Evolutionary conservation across 176 grass and related monocot genomes (phyloP).

Genomic region (Ensete ventricosum): DNA sequence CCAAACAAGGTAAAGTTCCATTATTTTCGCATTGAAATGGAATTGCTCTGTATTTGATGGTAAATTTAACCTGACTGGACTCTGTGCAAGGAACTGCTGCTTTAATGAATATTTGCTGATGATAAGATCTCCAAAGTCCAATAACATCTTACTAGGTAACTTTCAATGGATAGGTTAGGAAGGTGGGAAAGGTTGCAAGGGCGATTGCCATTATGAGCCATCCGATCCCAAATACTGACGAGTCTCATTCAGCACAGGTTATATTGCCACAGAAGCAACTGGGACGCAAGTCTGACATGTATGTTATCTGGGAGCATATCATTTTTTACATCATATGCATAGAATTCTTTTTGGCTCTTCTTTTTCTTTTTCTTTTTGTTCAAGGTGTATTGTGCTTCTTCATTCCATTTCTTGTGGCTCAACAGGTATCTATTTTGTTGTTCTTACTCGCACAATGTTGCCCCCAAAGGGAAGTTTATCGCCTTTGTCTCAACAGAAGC

Average conservation of each 20-base stretch:
- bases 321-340: background rate
- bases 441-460: constrained; percentile 85
- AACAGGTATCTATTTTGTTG: constrained; percentile 90
- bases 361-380: constrained; percentile 10
- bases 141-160: background rate
- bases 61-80: background rate
- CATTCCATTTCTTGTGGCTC: constrained; percentile 22
- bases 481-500: constrained; percentile 81
- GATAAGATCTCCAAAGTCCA: background rate
- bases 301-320: constrained; percentile 22
- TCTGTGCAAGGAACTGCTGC: no score
- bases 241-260: constrained; percentile 88
- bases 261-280: constrained; percentile 93
- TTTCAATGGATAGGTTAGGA: constrained; percentile 48
- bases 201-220: constrained; percentile 93
- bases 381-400: background rate
- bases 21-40: background rate
- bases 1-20: constrained; percentile 57
- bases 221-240: constrained; percentile 63
- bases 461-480: constrained; percentile 83
- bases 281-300: constrained; percentile 86
- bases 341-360: background rate
- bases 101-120: no score
- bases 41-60: background rate
- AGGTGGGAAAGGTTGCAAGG: constrained; percentile 62